These are phyloP conservation scores for Talaromyces pinophilus DNA, from an alignment of 2,329 filamentous ascomycete species.

Conservation along the genomic window DNA sequence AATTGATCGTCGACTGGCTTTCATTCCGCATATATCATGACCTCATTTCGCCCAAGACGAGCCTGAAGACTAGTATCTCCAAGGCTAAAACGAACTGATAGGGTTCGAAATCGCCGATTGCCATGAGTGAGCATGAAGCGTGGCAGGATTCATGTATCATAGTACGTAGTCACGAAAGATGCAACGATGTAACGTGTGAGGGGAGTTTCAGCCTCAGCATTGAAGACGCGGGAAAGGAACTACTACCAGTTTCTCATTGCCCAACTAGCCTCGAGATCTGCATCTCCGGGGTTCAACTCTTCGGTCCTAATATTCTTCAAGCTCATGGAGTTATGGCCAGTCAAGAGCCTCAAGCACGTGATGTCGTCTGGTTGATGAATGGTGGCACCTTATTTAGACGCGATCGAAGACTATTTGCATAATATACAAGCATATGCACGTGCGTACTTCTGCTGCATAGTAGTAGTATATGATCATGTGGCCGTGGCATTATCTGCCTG, in stretches of 20 bases:
- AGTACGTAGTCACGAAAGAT: background rate
- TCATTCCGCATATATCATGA: background rate
- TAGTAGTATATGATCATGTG: conserved; percentile 8
- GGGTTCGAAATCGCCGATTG: background rate
- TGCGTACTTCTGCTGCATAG: conserved; percentile 1
- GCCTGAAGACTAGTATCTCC: background rate
- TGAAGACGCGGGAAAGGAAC: background rate
- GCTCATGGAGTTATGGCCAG: background rate
- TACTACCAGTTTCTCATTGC: background rate
- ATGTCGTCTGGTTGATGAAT: background rate
- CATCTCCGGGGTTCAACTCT: background rate
- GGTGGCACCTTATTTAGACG: background rate
- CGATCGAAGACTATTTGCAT: background rate
- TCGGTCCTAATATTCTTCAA: background rate
- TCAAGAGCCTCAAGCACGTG: background rate
- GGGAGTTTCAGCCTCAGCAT: background rate
- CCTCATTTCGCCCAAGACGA: background rate
- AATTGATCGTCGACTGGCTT: background rate
- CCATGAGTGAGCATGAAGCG: background rate
- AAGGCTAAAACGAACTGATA: background rate
- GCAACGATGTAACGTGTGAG: background rate
- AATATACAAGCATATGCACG: background rate
- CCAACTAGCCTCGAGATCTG: background rate
- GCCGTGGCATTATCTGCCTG: background rate
- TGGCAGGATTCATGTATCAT: background rate